Percentiles rank a stretch among this genome's conserved stretches.
Conservation (phyloP, 306 rosid genomes). For the Morella rubra region DNA sequence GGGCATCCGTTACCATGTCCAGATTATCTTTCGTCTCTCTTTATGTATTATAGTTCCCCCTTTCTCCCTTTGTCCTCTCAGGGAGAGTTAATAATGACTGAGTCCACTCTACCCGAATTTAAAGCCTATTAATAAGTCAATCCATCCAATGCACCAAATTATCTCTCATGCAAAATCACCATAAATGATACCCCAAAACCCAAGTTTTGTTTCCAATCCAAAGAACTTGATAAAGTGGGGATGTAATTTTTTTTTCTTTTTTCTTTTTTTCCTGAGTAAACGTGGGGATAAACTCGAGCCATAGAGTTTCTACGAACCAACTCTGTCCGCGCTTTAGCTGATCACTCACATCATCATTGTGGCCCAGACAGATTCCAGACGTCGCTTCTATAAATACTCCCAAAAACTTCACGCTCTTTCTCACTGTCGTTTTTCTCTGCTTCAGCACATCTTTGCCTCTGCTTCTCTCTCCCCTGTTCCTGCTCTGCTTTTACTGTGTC, state of each 20-base stretch:
- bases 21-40: neutral
- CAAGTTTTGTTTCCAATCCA: neutral
- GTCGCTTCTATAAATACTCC: conserved; percentile 37
- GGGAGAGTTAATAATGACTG: neutral
- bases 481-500: conserved; percentile 1
- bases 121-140: conserved; percentile 4
- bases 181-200: conserved; percentile 5
- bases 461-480: neutral
- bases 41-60: neutral
- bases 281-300: too few relatives aligned
- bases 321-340: neutral
- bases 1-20: neutral
- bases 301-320: too few relatives aligned
- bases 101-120: neutral
- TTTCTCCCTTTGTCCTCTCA: neutral
- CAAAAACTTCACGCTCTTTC: conserved; percentile 23
- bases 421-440: conserved; percentile 11
- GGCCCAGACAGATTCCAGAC: conserved; percentile 16
- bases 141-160: neutral
- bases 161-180: neutral
- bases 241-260: too few relatives aligned
- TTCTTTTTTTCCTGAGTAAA: too few relatives aligned
- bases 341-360: conserved; percentile 3
- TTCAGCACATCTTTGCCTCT: neutral
- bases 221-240: neutral